phyloP scores from a whole-genome alignment of 345 rosid species.

The Linum lewisii region DNA sequence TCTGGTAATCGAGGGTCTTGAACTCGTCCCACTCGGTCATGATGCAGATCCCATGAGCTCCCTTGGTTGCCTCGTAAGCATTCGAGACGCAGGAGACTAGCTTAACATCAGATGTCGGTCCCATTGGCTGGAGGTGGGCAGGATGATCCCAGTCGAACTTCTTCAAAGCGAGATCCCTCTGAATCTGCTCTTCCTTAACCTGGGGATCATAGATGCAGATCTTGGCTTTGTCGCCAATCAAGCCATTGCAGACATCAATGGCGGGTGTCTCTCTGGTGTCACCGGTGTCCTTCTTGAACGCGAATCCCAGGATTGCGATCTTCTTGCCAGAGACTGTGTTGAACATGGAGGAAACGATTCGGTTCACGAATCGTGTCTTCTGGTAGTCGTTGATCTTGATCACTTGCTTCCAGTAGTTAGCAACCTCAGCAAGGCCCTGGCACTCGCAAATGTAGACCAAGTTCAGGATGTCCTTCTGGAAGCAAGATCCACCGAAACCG shows the following conservation, averaged over 20 bases:
- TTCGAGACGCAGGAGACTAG: slow-evolving; percentile 10
- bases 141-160: slow-evolving; percentile 19
- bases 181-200: slow-evolving; percentile 11
- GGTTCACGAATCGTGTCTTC: slow-evolving; percentile 13
- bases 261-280: slow-evolving; percentile 18
- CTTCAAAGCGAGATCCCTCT: slow-evolving; percentile 13
- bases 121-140: slow-evolving; percentile 13
- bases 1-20: slow-evolving; percentile 19
- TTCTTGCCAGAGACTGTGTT: slow-evolving; percentile 17
- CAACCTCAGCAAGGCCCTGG: slow-evolving; percentile 15
- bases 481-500: slow-evolving; percentile 19
- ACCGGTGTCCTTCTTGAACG: slow-evolving; percentile 15
- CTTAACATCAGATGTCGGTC: background rate
- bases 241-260: slow-evolving; percentile 18
- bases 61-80: slow-evolving; percentile 18
- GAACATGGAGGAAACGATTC: slow-evolving; percentile 14
- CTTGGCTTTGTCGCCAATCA: slow-evolving; percentile 10
- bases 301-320: slow-evolving; percentile 13
- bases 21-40: slow-evolving; percentile 18
- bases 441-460: slow-evolving; percentile 19
- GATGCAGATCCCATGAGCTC: slow-evolving; percentile 15
- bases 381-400: slow-evolving; percentile 17
- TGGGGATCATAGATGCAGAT: slow-evolving; percentile 15
- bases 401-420: slow-evolving; percentile 21
- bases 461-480: slow-evolving; percentile 19